These are phyloP conservation scores for Globisporangium splendens DNA, from an alignment of 352 stramenopile species.

Conservation along the genomic window DNA sequence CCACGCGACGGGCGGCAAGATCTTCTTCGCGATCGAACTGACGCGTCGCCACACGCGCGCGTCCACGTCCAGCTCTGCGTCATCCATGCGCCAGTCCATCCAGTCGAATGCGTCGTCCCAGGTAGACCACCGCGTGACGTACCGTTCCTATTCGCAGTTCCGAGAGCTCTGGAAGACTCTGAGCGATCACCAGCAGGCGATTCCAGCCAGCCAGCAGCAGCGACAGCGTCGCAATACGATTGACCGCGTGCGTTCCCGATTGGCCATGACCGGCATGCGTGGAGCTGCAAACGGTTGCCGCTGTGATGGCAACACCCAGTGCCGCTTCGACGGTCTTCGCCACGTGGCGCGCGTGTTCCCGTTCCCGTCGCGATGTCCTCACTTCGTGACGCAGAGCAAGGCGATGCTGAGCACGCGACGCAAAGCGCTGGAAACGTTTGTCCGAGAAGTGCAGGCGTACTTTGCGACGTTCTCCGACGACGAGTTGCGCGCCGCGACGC, in stretches of 20 bases:
- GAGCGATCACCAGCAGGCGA: neutral
- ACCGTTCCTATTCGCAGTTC: constrained; percentile 59
- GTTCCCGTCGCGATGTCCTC: constrained; percentile 38
- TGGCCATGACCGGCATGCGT: neutral
- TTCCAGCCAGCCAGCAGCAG: neutral
- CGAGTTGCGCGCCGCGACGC: constrained; percentile 30
- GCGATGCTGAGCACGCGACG: constrained; percentile 34
- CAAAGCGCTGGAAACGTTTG: constrained; percentile 33
- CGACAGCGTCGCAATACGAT: constrained; percentile 10
- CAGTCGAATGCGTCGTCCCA: constrained; percentile 14
- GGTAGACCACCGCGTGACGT: constrained; percentile 21
- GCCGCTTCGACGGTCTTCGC: constrained; percentile 43
- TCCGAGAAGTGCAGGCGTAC: constrained; percentile 36
- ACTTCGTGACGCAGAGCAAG: constrained; percentile 22
- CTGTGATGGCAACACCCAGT: constrained; percentile 26
- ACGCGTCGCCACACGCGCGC: constrained; percentile 21
- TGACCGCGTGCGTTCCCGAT: constrained; percentile 3
- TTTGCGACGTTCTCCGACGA: constrained; percentile 34
- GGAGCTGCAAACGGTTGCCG: constrained; percentile 19
- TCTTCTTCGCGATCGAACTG: constrained; percentile 23
- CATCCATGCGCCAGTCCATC: constrained; percentile 14
- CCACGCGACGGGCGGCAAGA: constrained; percentile 18
- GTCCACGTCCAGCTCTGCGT: constrained; percentile 26
- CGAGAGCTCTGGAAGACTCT: constrained; percentile 52
- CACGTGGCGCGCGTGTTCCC: constrained; percentile 27